A percentile compares a stretch with the other conserved stretches of the same genome.
These are phyloP conservation scores for Henckelia pumila DNA, from an alignment of 257 asterid species.

Conservation along the genomic window DNA sequence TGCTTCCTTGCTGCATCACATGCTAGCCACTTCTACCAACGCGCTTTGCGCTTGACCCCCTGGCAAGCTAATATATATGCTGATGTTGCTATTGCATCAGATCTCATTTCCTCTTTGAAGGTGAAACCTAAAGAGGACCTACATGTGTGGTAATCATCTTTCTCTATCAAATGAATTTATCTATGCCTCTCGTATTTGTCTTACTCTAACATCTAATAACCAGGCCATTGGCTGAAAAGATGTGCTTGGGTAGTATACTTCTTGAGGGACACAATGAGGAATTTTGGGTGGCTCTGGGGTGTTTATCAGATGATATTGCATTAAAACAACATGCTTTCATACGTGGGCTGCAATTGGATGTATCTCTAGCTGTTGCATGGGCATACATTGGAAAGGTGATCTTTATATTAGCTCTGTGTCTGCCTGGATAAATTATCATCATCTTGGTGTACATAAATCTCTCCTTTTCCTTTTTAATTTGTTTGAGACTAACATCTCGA, in stretches of 20 bases:
- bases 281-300: constrained; percentile 93
- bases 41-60: constrained; percentile 88
- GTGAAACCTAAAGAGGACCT: constrained; percentile 45
- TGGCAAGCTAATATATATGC: constrained; percentile 83
- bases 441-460: not conserved
- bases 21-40: constrained; percentile 76
- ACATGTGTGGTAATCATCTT: constrained; percentile 51
- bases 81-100: constrained; percentile 78
- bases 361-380: constrained; percentile 94
- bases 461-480: no score
- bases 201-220: constrained; percentile 29
- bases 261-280: constrained; percentile 88
- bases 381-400: constrained; percentile 82
- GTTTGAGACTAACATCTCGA: not conserved
- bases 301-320: constrained; percentile 59
- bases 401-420: not conserved
- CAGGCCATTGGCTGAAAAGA: constrained; percentile 93
- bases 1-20: constrained; percentile 68
- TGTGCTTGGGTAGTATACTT: constrained; percentile 80
- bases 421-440: not conserved
- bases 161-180: constrained; percentile 21
- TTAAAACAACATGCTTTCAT: constrained; percentile 88
- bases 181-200: constrained; percentile 28
- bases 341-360: constrained; percentile 88
- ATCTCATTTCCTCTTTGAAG: constrained; percentile 51